Base-by-base conservation (phyloP, 2,329 filamentous ascomycete genomes). In the Rhynchosporium secalis region DNA sequence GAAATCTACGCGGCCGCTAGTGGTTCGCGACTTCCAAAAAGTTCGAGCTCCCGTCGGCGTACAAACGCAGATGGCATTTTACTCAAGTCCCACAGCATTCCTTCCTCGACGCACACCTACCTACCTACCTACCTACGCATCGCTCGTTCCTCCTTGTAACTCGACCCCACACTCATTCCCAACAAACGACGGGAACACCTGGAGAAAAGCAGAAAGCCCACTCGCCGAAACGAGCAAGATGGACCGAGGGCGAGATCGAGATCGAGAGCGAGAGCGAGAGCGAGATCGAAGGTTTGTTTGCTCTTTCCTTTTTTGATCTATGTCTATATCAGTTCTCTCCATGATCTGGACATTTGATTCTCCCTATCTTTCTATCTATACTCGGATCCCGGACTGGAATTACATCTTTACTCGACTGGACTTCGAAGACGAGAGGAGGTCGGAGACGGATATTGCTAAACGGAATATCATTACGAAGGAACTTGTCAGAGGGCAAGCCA, bases 191-290 rank as follows among this genome's bases (percentile, higher is more conserved):
- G 33, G 20, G 33, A 36, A 36, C 33, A 38, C 13, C n/a, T 13
- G 3, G 2, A n/a, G 31, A 33, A 15, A 20, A 1, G 20, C 31
- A 41, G 29, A 20, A 38, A 56, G 33, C n/a, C n/a, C 15, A 15
- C 28, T 46, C 41, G 33, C 4, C 48, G 28, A 31, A 41, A 38
- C 31, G 57, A 60, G 47, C 51, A 65, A 63, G 62, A 66, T 65
- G 65, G 65, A 66, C 38, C 76, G 77, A 73, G 76, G 78, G 62
- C 73, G 77, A 69, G 76, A 77, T 72, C 74, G 77, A 63, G 33
- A 36, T 5, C 33, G 33, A 36, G 33, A 36, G 33, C 6, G 33
- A 36, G 33, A 36, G 33, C 6, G 33, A 36, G 33, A 36, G 33
- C 6, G 33, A 36, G 76, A 73, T 61, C 72, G 77, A 74, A 78